These are phyloP conservation scores for Brasilioporus rufonigricans DNA, from an alignment of 768 basidiomycete genomes.

Conservation along the genomic window DNA sequence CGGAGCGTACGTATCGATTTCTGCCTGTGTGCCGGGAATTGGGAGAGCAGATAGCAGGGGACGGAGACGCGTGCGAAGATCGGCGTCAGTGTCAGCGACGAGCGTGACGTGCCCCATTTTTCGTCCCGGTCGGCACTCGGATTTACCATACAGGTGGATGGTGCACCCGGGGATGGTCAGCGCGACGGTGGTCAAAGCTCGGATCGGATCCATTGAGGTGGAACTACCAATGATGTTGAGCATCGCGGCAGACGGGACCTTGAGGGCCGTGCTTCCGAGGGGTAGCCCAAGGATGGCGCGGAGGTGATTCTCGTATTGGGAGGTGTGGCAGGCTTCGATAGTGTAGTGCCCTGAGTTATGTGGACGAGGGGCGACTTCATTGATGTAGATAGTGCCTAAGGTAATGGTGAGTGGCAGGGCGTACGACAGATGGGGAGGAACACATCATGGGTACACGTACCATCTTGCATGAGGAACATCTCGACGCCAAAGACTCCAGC, in stretches of 20 bases:
- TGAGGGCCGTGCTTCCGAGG: constrained; percentile 83
- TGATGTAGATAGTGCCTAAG: constrained; percentile 75
- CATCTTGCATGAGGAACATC: constrained; percentile 91
- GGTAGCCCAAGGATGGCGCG: constrained; percentile 90
- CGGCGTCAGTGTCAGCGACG: constrained; percentile 77
- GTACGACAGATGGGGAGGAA: not conserved
- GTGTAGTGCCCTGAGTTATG: constrained; percentile 99
- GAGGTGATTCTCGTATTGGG: constrained; percentile 97
- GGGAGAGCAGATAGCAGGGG: constrained; percentile 71
- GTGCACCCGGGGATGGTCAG: constrained; percentile 70
- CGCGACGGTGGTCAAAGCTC: constrained; percentile 53
- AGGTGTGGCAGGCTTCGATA: constrained; percentile 95
- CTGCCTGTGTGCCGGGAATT: constrained; percentile 33
- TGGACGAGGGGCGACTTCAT: constrained; percentile 97
- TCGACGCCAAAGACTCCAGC: constrained; percentile 98
- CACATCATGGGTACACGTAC: constrained; percentile 42
- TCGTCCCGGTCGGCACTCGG: constrained; percentile 81
- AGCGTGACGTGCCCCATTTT: constrained; percentile 99
- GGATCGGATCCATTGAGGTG: constrained; percentile 59
- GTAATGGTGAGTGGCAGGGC: too few relatives aligned
- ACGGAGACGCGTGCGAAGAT: constrained; percentile 65
- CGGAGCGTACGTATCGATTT: constrained; percentile 55
- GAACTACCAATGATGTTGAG: constrained; percentile 92
- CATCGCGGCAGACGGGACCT: constrained; percentile 87
- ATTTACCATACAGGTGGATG: constrained; percentile 94